Evolutionary conservation across 495 filamentous ascomycete genomes (phyloP), one percentile per base, ranked within the genome.

Genomic region (Amniculicola lignicola): DNA sequence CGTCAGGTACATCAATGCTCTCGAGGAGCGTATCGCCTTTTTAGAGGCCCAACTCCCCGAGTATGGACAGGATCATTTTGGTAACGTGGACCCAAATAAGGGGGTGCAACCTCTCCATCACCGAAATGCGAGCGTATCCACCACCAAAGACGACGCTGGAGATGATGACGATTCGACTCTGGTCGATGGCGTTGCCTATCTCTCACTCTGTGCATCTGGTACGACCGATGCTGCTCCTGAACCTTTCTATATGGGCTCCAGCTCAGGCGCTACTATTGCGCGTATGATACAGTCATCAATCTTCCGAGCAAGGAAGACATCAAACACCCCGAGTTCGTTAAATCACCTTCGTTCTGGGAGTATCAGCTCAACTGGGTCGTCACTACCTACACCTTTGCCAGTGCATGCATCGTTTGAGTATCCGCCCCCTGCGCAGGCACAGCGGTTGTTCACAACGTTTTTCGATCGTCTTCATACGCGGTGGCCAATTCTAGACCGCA

Each of bases 21-120:
- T 57, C 10, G 54, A 57, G 42, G 54, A 57, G 44, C 31, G 54
- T 16, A 57, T 57, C 27, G 54, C 54, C n/a, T 57, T 57, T 27
- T 36, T 57, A 6, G 54, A 57, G 21, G 44, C 39, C n/a, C 54
- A 50, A 37, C 37, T 57, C 16, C 54, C 54, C 14, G 54, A 57
- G 36, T 43, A 57, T 42, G 54, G 54, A 4, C 24, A 42, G 36
- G 54, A 57, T 33, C 54, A 57, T 29, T 57, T 57, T 15, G 38
- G 39, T 18, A n/a, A 43, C 6, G 18, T 48, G 12, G 23, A 40
- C 16, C 48, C 54, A 31, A 15, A 42, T 3, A 43, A 57, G 22
- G 54, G 33, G 10, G 10, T 45, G 6, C 43, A 22, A 10, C 29
- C 16, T 7, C n/a, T 36, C 16, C 41, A 54, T 28, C 16, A 35